Evolutionary conservation across 2,329 filamentous ascomycete genomes (phyloP), one percentile per base, ranked within the genome.

Genomic region (Fusarium stilboides): DNA sequence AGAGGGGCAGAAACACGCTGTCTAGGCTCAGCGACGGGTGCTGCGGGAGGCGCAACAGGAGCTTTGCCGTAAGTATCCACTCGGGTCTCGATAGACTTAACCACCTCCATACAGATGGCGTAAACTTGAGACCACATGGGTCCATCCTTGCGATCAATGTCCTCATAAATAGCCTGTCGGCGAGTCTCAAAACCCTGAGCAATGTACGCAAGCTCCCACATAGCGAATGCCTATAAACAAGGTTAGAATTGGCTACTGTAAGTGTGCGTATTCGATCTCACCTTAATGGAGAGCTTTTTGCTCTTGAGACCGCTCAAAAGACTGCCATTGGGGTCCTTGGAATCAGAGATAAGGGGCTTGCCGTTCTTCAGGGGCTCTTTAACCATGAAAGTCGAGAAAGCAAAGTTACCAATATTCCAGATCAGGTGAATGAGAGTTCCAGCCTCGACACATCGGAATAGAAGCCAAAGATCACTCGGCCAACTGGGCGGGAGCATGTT

Each of bases 321-420:
- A 76, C 93, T 97, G 36, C 94, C 94, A 75, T 97, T 98, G 1
- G 95, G 93, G 78, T 98, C 94, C 76, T 93, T 96, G 17, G 94
- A 93, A 70, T 95, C 92, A 19, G 88, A 87, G 1, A 94, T 97
- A 57, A 98, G 86, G 6, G 94, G 94, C 74, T 91, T 88, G n/a
- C 87, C 91, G 70, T 92, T 92, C 82, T 97, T 97, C 55, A 97
- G 77, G 1, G 95, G 95, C 72, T 92, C 89, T 77, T 92, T 91
- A 26, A 90, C 89, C 75, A 97, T 88, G 78, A 94, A 94, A n/a
- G 90, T 81, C 7, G 91, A 91, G 77, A 98, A 97, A 26, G 92
- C 88, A 28, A 87, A 82, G 76, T 96, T 97, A 40, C 90, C 89
- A 24, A 91, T 83, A 59, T 93, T 87, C 94, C 94, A 97, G 33